Conservation (phyloP, 495 filamentous ascomycete genomes). For the Halenospora varia region DNA sequence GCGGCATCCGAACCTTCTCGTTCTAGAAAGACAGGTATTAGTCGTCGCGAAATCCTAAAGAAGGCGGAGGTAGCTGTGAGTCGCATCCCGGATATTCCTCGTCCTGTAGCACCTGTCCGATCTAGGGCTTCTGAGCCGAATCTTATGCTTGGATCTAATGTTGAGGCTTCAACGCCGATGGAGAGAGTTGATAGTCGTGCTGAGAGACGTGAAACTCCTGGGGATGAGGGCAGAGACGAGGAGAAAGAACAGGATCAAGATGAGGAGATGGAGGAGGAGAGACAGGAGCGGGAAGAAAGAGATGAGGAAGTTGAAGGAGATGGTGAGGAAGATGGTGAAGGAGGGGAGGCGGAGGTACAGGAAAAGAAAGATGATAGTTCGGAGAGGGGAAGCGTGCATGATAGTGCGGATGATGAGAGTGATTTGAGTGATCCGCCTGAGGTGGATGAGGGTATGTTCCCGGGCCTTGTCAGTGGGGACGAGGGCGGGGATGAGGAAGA, state of each 20-base stretch:
- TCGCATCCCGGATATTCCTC: constrained; percentile 21
- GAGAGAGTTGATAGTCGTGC: constrained; percentile 1
- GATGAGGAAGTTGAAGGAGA: neutral
- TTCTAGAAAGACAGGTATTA: constrained; percentile 49
- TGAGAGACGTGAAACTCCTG: neutral
- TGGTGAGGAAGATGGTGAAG: constrained; percentile 10
- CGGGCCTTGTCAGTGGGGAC: constrained; percentile 28
- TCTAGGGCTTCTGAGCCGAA: constrained; percentile 28
- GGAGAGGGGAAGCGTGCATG: constrained; percentile 60
- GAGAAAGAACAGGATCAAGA: constrained; percentile 3
- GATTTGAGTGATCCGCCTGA: constrained; percentile 68
- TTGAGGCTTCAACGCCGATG: constrained; percentile 6
- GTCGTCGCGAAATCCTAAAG: constrained; percentile 58
- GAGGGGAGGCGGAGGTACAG: constrained; percentile 17
- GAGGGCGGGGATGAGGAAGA: neutral
- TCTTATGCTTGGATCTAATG: constrained; percentile 19
- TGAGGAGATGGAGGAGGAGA: constrained; percentile 29
- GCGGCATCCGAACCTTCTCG: constrained; percentile 30
- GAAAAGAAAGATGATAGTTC: constrained; percentile 31
- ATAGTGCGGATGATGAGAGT: constrained; percentile 77
- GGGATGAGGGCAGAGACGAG: neutral
- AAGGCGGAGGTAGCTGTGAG: constrained; percentile 55
- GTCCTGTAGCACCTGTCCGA: constrained; percentile 32
- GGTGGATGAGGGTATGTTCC: constrained; percentile 30
- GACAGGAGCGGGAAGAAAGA: constrained; percentile 27